Percentiles rank a stretch among this genome's conserved stretches.
Evolutionary conservation across 2,329 filamentous ascomycete genomes (phyloP).

Genomic region (Cladosporium cucumerinum): DNA sequence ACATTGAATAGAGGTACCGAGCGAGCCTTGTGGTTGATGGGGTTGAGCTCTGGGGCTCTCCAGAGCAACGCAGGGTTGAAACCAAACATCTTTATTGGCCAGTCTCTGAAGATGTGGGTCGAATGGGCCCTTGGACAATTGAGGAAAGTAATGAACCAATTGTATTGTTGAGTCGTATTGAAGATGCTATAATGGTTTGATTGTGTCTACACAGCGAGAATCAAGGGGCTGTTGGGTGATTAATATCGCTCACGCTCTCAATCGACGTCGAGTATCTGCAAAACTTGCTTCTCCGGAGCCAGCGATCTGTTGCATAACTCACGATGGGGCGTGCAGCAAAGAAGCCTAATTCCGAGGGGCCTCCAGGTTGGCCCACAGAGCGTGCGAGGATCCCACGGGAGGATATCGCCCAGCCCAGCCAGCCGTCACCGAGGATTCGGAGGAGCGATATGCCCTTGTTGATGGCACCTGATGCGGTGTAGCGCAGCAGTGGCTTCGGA

Average conservation of each 20-base stretch:
- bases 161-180: neutral
- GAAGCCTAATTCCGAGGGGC: slow-evolving; percentile 9
- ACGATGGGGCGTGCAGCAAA: slow-evolving; percentile 5
- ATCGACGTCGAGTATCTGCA: slow-evolving; percentile 3
- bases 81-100: slow-evolving; percentile 1
- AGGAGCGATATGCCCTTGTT: slow-evolving; percentile 10
- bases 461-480: neutral
- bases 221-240: neutral
- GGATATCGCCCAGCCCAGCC: slow-evolving; percentile 12
- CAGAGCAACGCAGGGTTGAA: slow-evolving; percentile 35
- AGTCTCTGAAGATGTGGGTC: neutral
- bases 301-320: neutral
- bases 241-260: neutral
- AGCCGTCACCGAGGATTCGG: neutral
- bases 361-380: slow-evolving; percentile 7
- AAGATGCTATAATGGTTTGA: neutral
- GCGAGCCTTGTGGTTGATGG: slow-evolving; percentile 76
- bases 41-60: slow-evolving; percentile 70
- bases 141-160: neutral
- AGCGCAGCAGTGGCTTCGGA: neutral
- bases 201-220: neutral
- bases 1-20: slow-evolving; percentile 77
- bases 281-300: slow-evolving; percentile 13
- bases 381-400: slow-evolving; percentile 1
- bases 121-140: neutral